A percentile compares a stretch with the other conserved stretches of the same genome.
Evolutionary conservation across 495 filamentous ascomycete genomes (phyloP).

Genomic region (Neurospora sublineolata): DNA sequence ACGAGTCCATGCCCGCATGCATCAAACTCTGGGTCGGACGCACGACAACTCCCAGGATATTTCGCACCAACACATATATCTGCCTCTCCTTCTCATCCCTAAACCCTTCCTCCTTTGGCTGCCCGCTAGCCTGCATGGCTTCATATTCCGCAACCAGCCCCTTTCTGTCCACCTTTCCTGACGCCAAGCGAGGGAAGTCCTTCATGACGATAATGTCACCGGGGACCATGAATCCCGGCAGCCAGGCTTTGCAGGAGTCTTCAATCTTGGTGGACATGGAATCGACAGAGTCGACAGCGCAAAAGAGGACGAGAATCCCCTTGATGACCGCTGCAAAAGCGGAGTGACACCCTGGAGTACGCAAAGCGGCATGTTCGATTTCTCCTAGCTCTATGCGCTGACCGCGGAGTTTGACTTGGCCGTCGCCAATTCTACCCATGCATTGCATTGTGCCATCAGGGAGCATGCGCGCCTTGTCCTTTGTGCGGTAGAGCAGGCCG

Average conservation of each 20-base stretch:
- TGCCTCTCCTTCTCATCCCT: constrained; percentile 29
- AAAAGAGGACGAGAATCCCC: constrained; percentile 56
- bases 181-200: constrained; percentile 58
- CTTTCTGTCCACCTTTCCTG: constrained; percentile 67
- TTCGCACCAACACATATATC: constrained; percentile 35
- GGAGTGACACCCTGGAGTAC: constrained; percentile 38
- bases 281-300: constrained; percentile 33
- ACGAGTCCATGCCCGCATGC: constrained; percentile 56
- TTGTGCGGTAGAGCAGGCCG: constrained; percentile 67
- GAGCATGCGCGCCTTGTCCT: constrained; percentile 64
- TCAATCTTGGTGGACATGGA: constrained; percentile 29
- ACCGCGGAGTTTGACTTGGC: constrained; percentile 74
- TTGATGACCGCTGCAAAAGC: constrained; percentile 50
- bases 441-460: constrained; percentile 64
- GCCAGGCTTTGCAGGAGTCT: constrained; percentile 52
- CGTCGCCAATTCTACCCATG: constrained; percentile 64
- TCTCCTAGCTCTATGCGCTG: constrained; percentile 78
- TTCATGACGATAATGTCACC: constrained; percentile 49
- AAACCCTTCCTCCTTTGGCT: constrained; percentile 5
- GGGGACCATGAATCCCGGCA: constrained; percentile 71
- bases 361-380: constrained; percentile 57
- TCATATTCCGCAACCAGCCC: constrained; percentile 46
- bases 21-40: constrained; percentile 34
- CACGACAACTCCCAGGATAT: constrained; percentile 34
- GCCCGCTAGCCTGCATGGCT: constrained; percentile 4